A percentile compares a stretch with the other conserved stretches of the same genome.
These are phyloP conservation scores for Sporothrix inflata DNA, from an alignment of 2,329 filamentous ascomycete genomes.

Conservation along the genomic window DNA sequence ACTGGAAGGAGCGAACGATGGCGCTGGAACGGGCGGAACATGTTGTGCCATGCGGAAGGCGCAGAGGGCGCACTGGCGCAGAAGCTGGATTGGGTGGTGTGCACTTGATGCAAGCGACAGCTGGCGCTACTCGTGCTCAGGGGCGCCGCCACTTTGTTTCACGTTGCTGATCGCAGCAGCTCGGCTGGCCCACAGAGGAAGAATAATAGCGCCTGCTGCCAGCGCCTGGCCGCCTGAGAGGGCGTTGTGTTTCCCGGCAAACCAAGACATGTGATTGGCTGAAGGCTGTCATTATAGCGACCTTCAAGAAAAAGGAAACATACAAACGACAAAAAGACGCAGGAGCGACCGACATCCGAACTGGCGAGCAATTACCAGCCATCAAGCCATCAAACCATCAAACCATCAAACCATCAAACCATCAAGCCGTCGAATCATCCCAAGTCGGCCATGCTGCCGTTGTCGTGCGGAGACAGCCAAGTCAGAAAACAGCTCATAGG, in stretches of 20 bases:
- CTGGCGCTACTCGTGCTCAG: background rate
- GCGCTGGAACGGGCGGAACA: background rate
- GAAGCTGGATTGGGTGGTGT: background rate
- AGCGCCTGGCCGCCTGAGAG: background rate
- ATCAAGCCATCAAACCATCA: background rate
- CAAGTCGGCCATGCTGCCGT: background rate
- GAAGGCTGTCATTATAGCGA: slow-evolving; percentile 1
- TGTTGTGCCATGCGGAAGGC: background rate
- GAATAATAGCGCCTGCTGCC: background rate
- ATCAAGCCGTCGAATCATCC: background rate
- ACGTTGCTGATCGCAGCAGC: slow-evolving; percentile 24
- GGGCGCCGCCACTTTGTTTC: slow-evolving; percentile 24
- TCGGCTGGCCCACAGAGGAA: background rate
- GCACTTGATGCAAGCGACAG: background rate
- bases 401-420: background rate
- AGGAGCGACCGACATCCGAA: too few relatives aligned
- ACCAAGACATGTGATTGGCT: background rate
- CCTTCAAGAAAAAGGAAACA: background rate
- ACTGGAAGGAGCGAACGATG: background rate
- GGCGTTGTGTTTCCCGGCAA: background rate
- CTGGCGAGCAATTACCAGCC: background rate
- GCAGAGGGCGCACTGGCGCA: background rate
- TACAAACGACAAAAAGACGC: background rate
- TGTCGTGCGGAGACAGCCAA: background rate
- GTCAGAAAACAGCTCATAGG: background rate